These are phyloP conservation scores for Alternaria triticimaculans DNA, from an alignment of 2,329 filamentous ascomycete genomes.

Conservation along the genomic window DNA sequence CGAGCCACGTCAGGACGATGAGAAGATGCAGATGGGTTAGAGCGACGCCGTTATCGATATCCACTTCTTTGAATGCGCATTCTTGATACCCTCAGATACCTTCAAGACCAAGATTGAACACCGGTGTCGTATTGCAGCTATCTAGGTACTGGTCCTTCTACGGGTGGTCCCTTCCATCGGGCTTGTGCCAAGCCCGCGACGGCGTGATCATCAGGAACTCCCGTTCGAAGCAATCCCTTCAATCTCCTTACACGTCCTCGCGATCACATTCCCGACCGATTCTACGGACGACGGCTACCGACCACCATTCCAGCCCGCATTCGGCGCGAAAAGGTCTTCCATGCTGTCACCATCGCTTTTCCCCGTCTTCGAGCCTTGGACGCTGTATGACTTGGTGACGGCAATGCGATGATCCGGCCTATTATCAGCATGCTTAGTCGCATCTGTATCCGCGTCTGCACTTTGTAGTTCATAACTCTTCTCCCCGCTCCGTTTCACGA, in stretches of 20 bases:
- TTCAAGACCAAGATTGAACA: neutral
- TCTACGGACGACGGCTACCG: neutral
- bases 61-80: neutral
- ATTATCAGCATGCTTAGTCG: neutral
- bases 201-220: neutral
- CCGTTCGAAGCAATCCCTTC: neutral
- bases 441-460: conserved; percentile 1
- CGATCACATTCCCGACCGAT: neutral
- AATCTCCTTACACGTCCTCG: neutral
- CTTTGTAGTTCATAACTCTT: conserved; percentile 12
- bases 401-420: conserved; percentile 9
- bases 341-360: conserved; percentile 13
- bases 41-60: neutral
- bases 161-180: neutral
- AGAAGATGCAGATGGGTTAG: conserved; percentile 1
- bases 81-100: neutral
- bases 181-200: neutral
- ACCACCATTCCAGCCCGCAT: conserved; percentile 7
- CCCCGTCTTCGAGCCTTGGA: conserved; percentile 5
- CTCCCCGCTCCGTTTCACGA: conserved; percentile 5
- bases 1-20: neutral
- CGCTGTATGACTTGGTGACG: conserved; percentile 17
- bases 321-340: conserved; percentile 18
- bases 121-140: neutral
- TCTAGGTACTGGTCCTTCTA: neutral